phyloP scores from a whole-genome alignment of 2,329 filamentous ascomycete species.

The Orbilia ellipsospora region DNA sequence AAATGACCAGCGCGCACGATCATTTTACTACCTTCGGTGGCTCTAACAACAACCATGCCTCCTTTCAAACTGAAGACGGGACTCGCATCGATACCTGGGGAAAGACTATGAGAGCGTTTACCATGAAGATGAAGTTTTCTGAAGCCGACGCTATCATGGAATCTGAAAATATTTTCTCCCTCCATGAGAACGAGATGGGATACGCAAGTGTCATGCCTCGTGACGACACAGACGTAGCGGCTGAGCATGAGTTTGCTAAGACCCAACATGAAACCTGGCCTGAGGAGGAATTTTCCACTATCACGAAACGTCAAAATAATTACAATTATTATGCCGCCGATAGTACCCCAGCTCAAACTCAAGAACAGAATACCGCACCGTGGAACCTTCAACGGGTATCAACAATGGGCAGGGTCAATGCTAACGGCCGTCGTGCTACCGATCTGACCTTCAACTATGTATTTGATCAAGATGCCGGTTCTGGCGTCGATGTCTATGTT shows the following conservation, averaged over 20 bases:
- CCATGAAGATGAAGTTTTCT: constrained; percentile 51
- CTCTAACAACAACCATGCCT: constrained; percentile 6
- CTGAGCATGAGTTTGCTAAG: constrained; percentile 34
- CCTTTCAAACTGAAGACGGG: constrained; percentile 36
- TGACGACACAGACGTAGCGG: constrained; percentile 48
- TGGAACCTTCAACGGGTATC: constrained; percentile 60
- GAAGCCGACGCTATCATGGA: constrained; percentile 27
- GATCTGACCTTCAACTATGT: constrained; percentile 62
- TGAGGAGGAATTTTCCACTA: constrained; percentile 26
- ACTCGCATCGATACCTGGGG: constrained; percentile 57
- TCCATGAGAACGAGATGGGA: constrained; percentile 37
- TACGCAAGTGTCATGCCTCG: constrained; percentile 43
- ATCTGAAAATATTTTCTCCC: constrained; percentile 12
- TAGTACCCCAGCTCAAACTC: constrained; percentile 3
- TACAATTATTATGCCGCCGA: too few species aligned
- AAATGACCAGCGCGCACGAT: constrained; percentile 60
- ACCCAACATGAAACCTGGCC: constrained; percentile 24
- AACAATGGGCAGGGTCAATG: constrained; percentile 57
- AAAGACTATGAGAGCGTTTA: constrained; percentile 56
- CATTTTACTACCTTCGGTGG: constrained; percentile 9
- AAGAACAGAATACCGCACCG: constrained; percentile 54
- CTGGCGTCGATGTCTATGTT: constrained; percentile 65
- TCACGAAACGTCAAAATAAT: constrained; percentile 28
- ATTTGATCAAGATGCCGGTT: constrained; percentile 61
- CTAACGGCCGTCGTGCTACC: constrained; percentile 57